Percentiles rank a stretch among this genome's conserved stretches.
These are phyloP conservation scores for Phialocephala sp. DNA, from an alignment of 2,329 filamentous ascomycete species.

Conservation along the genomic window DNA sequence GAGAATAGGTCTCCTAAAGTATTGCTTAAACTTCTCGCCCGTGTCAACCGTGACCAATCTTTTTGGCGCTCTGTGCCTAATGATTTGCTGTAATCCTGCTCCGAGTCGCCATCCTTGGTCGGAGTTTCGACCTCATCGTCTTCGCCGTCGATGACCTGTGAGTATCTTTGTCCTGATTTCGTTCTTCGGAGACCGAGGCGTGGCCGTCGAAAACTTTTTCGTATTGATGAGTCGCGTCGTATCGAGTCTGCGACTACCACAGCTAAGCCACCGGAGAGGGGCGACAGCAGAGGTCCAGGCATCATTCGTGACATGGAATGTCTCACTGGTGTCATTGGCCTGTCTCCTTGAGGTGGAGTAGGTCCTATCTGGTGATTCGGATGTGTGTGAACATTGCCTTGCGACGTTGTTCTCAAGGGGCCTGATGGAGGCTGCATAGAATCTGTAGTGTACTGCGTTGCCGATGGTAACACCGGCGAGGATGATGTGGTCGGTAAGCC, in stretches of 20 bases:
- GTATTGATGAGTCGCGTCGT: slow-evolving; percentile 53
- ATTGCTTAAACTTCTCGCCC: slow-evolving; percentile 38
- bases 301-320: slow-evolving; percentile 58
- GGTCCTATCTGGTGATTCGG: slow-evolving; percentile 40
- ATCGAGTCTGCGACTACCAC: slow-evolving; percentile 70
- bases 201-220: slow-evolving; percentile 40
- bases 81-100: slow-evolving; percentile 28
- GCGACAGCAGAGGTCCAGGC: slow-evolving; percentile 62
- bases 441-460: slow-evolving; percentile 36
- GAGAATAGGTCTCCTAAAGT: slow-evolving; percentile 36
- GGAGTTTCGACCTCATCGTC: slow-evolving; percentile 32
- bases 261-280: slow-evolving; percentile 63
- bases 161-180: slow-evolving; percentile 38
- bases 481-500: slow-evolving; percentile 36
- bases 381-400: slow-evolving; percentile 38
- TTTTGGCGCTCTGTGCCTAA: slow-evolving; percentile 22
- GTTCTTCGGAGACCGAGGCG: slow-evolving; percentile 36
- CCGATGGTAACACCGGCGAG: slow-evolving; percentile 40
- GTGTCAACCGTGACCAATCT: slow-evolving; percentile 29
- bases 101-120: slow-evolving; percentile 12
- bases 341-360: slow-evolving; percentile 46
- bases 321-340: slow-evolving; percentile 48
- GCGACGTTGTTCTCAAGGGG: slow-evolving; percentile 37
- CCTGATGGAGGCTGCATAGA: slow-evolving; percentile 34
- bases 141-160: slow-evolving; percentile 24